Base-by-base conservation (phyloP, 176 grass and related monocot genomes). In the Raddia distichophylla region DNA sequence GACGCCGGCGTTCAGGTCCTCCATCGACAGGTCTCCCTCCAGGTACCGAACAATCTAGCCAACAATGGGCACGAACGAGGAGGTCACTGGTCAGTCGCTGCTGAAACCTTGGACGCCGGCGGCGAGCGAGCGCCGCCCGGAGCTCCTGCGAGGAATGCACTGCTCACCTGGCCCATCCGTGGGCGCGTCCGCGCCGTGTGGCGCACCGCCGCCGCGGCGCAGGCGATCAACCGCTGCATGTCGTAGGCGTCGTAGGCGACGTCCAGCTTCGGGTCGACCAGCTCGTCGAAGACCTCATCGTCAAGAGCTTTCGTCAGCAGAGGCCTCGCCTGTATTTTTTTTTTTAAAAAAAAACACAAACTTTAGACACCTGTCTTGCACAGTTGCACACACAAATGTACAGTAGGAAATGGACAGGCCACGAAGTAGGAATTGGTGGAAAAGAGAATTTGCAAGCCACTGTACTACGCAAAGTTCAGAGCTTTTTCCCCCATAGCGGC, bases 1-100 rank as follows among this genome's bases (percentile, higher is more conserved):
- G 2, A 91, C 71, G 32, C 93, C 96, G 10, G 51, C 90, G 78
- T 95, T 89, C 63, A 98, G 76, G 69, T 83, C 86, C 35, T 93
- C 93, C 3, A 82, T 14, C 8, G 93, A 89, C 67, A 98, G 81
- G 65, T 98, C 93, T 65, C 96, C 93, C 88, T 98, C 90, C 57
- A 98, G 71, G 64, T 80, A 95, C 46, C 84, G 84, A 45, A 90
- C 90, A 48, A 98, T 88, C 96, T 98, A 84, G 1, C 54, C 14
- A 56, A 18, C 54, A 11, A 56, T 18, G 60, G 19, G 72, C 18
- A 5, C 13, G 66, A 17, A 0, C 0, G 5, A 17, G 32, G 6
- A 3, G 11, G 48, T 50, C 11, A 50, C 10, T 10, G 14, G 58
- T 83, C 48, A 87, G 55, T 33, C 18, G 2, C 18, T 1, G 15